A percentile compares a stretch with the other conserved stretches of the same genome.
Evolutionary conservation across 192 early-diverging fungal genomes (phyloP).

Genomic region (Paraglomus brasilianum): DNA sequence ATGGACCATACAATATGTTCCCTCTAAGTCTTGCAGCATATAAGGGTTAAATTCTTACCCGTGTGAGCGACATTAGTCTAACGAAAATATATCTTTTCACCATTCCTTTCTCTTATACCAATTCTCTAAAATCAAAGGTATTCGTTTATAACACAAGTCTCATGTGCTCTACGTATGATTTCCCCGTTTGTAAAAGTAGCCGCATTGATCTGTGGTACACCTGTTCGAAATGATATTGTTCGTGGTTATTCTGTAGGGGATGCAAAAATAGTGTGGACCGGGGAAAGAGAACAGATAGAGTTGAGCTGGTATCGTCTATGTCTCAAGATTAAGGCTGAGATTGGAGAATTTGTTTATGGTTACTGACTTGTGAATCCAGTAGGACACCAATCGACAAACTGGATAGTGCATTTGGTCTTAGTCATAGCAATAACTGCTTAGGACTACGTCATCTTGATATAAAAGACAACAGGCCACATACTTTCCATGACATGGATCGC

Average conservation of each 20-base stretch:
- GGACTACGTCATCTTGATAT: constrained; percentile 98
- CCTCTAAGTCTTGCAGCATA: too few relatives aligned
- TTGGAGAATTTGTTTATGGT: too few relatives aligned
- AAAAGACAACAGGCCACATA: constrained; percentile 99
- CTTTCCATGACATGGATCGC: constrained; percentile 95
- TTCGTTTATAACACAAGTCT: background rate
- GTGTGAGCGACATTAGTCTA: background rate
- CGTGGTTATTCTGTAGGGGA: too few relatives aligned
- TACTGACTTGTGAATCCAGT: constrained; percentile 99
- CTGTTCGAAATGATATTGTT: too few relatives aligned
- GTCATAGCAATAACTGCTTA: constrained; percentile 88
- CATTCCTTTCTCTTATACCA: background rate
- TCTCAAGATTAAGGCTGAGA: too few relatives aligned
- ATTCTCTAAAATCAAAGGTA: background rate
- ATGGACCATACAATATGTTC: too few relatives aligned
- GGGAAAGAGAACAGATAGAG: too few relatives aligned
- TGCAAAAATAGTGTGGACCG: too few relatives aligned
- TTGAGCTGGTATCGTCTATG: too few relatives aligned
- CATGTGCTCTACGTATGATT: background rate
- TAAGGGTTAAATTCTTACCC: too few relatives aligned
- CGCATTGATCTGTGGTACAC: background rate
- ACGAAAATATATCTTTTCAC: background rate
- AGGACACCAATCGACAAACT: constrained; percentile 99
- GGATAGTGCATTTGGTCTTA: constrained; percentile 95
- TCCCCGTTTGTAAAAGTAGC: background rate